These are phyloP conservation scores for Podospora anserina DNA, from an alignment of 495 filamentous ascomycete species.

Conservation along the genomic window DNA sequence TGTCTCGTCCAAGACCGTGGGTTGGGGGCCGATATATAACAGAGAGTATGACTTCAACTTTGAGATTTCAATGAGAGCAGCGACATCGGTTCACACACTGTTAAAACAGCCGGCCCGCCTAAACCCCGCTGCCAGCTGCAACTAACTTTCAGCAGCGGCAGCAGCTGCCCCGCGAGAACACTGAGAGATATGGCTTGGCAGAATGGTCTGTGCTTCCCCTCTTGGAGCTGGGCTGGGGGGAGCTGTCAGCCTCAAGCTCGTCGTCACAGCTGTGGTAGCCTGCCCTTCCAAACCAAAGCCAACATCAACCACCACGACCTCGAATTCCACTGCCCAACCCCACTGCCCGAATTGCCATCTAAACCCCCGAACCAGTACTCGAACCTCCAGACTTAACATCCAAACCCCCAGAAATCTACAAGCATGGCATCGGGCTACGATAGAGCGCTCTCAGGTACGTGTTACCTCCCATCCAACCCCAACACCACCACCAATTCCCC, in stretches of 20 bases:
- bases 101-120: neutral
- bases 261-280: conserved; percentile 28
- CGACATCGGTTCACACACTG: neutral
- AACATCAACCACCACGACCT: conserved; percentile 13
- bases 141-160: neutral
- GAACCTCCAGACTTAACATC: neutral
- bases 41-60: neutral
- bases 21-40: neutral
- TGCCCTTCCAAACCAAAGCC: conserved; percentile 14
- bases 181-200: neutral
- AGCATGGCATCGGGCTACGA: conserved; percentile 86
- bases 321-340: neutral
- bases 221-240: neutral
- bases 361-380: neutral
- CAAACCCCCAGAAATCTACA: conserved; percentile 8
- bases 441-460: conserved; percentile 88
- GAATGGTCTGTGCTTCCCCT: conserved; percentile 1
- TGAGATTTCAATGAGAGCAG: neutral
- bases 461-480: conserved; percentile 10
- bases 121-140: neutral
- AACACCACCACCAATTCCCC: conserved; percentile 2
- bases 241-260: conserved; percentile 23
- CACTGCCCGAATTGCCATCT: neutral
- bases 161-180: neutral
- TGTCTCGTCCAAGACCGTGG: neutral